These are phyloP conservation scores for Lentinus tigrinus DNA, from an alignment of 768 basidiomycete species.

Conservation along the genomic window DNA sequence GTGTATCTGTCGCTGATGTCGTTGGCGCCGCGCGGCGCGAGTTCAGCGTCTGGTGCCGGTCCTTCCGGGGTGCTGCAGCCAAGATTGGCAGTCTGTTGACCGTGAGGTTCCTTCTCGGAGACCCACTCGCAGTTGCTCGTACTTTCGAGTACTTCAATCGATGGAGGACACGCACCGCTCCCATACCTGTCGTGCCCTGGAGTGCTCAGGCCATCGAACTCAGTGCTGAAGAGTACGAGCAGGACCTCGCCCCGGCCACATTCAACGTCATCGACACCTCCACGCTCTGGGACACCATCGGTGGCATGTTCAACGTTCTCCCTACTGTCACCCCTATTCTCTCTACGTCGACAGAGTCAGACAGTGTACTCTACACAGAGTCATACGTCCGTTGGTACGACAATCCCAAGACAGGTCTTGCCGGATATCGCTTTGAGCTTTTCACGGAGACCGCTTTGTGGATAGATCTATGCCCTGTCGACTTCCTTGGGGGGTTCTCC, in stretches of 20 bases:
- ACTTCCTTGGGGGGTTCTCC: not conserved
- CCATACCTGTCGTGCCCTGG: not conserved
- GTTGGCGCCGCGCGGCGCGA: not conserved
- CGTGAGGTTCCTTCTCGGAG: conserved; percentile 17
- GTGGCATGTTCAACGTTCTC: conserved; percentile 22
- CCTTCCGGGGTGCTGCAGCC: not conserved
- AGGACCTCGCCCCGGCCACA: conserved; percentile 6
- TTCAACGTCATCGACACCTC: conserved; percentile 27
- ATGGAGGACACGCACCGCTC: not conserved
- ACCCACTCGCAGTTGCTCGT: conserved; percentile 15
- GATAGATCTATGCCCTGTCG: not conserved
- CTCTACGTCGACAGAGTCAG: not conserved
- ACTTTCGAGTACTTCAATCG: not conserved
- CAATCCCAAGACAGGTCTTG: not conserved
- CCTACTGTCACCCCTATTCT: conserved; percentile 18
- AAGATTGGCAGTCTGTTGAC: not conserved
- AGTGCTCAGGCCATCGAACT: not conserved
- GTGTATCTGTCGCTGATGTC: conserved; percentile 1
- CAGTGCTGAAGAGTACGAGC: not conserved
- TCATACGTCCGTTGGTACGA: conserved; percentile 9
- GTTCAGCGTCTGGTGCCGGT: conserved; percentile 14
- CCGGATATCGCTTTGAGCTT: not conserved
- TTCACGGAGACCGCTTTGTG: not conserved
- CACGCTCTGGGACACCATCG: conserved; percentile 23
- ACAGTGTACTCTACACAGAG: conserved; percentile 19